These are phyloP conservation scores for Kuraishia piskuri DNA, from an alignment of 805 yeast species.

Conservation along the genomic window DNA sequence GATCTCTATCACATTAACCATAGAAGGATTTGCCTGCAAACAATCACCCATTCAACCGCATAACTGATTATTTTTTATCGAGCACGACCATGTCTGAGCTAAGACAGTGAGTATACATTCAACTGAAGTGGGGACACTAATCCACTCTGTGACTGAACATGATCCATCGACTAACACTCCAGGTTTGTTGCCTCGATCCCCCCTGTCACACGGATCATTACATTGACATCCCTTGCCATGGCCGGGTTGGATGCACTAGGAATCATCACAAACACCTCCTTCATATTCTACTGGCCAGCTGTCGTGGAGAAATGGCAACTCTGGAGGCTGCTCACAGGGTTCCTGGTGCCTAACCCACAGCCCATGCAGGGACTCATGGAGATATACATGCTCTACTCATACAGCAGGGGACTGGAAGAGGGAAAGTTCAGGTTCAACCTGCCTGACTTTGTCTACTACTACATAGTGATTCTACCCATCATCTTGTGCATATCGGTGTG, in stretches of 20 bases:
- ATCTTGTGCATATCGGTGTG: constrained; percentile 26
- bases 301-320: constrained; percentile 27
- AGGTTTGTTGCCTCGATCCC: constrained; percentile 41
- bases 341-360: constrained; percentile 32
- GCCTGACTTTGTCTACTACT: constrained; percentile 51
- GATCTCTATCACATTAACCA: too few species aligned
- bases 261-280: constrained; percentile 13
- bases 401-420: constrained; percentile 48
- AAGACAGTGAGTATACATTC: constrained; percentile 16
- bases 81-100: constrained; percentile 22
- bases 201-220: constrained; percentile 52
- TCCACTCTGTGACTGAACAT: background rate
- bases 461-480: constrained; percentile 37
- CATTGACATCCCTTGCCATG: constrained; percentile 36
- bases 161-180: background rate
- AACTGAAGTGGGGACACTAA: background rate
- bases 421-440: constrained; percentile 36
- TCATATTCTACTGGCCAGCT: constrained; percentile 21
- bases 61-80: too few species aligned
- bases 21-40: too few species aligned
- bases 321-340: constrained; percentile 41
- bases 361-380: constrained; percentile 40
- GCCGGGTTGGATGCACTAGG: constrained; percentile 30
- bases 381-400: constrained; percentile 47
- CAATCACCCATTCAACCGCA: background rate